Conservation (phyloP, 108 stramenopile genomes). For the Aureococcus anophagefferens region DNA sequence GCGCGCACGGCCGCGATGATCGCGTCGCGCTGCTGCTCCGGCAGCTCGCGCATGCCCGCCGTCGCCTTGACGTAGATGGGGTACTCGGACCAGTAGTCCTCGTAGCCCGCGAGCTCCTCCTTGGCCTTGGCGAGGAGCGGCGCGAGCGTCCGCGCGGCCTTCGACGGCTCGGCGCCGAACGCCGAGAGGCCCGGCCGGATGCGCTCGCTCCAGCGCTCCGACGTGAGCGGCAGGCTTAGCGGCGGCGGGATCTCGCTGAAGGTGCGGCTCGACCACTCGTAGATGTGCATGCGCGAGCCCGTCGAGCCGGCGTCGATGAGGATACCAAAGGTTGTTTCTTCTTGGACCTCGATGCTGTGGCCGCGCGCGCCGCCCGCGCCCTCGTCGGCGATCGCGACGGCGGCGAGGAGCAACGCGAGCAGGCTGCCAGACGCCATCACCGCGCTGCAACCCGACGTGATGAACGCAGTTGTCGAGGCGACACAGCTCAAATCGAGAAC, state of each 20-base stretch:
- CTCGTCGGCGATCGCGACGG: too few species aligned
- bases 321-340: neutral
- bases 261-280: slow-evolving; percentile 45
- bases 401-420: too few species aligned
- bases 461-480: too few species aligned
- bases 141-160: slow-evolving; percentile 54
- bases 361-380: too few species aligned
- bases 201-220: slow-evolving; percentile 72
- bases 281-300: slow-evolving; percentile 79
- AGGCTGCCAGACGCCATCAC: too few species aligned
- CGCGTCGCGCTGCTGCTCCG: slow-evolving; percentile 8
- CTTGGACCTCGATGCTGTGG: neutral
- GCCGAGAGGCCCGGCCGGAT: slow-evolving; percentile 62
- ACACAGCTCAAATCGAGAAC: too few species aligned
- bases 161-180: slow-evolving; percentile 47
- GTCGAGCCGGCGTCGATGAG: slow-evolving; percentile 87
- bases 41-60: slow-evolving; percentile 63
- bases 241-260: slow-evolving; percentile 28
- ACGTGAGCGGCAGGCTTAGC: slow-evolving; percentile 50
- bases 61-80: slow-evolving; percentile 86
- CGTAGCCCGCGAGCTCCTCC: slow-evolving; percentile 56
- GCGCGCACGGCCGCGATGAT: slow-evolving; percentile 33
- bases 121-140: slow-evolving; percentile 74
- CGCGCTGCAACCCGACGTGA: too few species aligned
- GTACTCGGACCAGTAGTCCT: slow-evolving; percentile 48